These are phyloP conservation scores for Pythium volutum DNA, from an alignment of 352 stramenopile genomes.

Conservation along the genomic window DNA sequence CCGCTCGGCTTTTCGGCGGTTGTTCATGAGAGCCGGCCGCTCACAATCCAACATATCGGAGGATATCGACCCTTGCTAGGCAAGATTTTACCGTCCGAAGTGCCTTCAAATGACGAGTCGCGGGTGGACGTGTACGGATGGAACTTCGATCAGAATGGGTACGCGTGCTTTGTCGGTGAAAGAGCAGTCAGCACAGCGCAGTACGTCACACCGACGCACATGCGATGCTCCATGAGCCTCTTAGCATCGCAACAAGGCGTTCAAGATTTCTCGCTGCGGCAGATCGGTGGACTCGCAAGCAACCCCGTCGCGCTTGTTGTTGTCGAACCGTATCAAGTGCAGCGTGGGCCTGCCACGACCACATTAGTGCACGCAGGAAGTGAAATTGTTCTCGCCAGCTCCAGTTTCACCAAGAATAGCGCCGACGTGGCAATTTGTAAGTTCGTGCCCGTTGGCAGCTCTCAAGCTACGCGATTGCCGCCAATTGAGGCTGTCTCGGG, in stretches of 20 bases:
- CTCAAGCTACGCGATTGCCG: not conserved
- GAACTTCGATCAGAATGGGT: constrained; percentile 11
- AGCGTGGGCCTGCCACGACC: not conserved
- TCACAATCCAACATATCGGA: constrained; percentile 3
- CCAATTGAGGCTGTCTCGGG: not conserved
- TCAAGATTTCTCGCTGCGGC: constrained; percentile 7
- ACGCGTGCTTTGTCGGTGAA: constrained; percentile 16
- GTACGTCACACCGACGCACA: constrained; percentile 10
- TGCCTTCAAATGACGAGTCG: constrained; percentile 10
- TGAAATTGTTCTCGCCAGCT: constrained; percentile 5
- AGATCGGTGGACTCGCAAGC: constrained; percentile 11
- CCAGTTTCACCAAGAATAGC: not conserved
- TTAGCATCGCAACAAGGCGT: constrained; percentile 1
- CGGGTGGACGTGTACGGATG: constrained; percentile 15
- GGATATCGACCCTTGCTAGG: constrained; percentile 7
- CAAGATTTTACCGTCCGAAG: constrained; percentile 11
- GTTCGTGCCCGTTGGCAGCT: not conserved
- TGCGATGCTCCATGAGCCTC: constrained; percentile 6
- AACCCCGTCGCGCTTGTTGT: constrained; percentile 6
- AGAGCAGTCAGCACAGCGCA: not conserved
- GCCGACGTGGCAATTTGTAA: not conserved
- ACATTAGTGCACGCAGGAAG: constrained; percentile 6
- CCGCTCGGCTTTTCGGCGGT: not conserved
- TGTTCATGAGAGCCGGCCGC: not conserved
- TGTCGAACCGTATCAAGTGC: constrained; percentile 9